Evolutionary conservation across 2,329 filamentous ascomycete species (phyloP).

Genomic region (Alternaria incomplexa): DNA sequence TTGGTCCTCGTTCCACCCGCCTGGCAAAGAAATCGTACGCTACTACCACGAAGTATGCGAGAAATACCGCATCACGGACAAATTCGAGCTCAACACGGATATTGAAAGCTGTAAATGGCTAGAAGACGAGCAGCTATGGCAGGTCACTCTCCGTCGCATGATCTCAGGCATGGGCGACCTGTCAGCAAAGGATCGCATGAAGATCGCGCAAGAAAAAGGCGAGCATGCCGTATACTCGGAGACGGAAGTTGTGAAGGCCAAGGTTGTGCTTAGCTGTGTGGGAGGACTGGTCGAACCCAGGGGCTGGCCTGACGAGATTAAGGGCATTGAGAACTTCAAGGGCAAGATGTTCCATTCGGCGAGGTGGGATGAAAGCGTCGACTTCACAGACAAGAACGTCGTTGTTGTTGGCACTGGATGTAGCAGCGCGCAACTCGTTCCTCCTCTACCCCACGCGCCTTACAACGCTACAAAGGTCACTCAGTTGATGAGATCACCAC

Average conservation of each 20-base stretch:
- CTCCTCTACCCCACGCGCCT: conserved; percentile 55
- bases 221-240: conserved; percentile 55
- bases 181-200: conserved; percentile 54
- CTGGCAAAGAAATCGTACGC: conserved; percentile 57
- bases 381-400: conserved; percentile 62
- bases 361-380: conserved; percentile 60
- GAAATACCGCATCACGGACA: conserved; percentile 60
- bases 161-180: conserved; percentile 62
- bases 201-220: conserved; percentile 54
- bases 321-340: conserved; percentile 60
- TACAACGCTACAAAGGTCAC: conserved; percentile 63
- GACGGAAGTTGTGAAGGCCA: conserved; percentile 60
- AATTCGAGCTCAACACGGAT: conserved; percentile 65
- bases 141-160: conserved; percentile 59
- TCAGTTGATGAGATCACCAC: conserved; percentile 64
- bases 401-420: conserved; percentile 65
- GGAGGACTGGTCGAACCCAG: conserved; percentile 64
- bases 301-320: conserved; percentile 57
- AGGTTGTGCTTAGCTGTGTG: conserved; percentile 62
- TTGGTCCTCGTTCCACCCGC: conserved; percentile 59
- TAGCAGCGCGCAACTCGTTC: conserved; percentile 64
- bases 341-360: conserved; percentile 65
- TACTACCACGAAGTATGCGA: conserved; percentile 62
- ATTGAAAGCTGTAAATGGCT: conserved; percentile 61
- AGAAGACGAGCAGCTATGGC: conserved; percentile 61